phyloP scores from a whole-genome alignment of 73 alveolate genomes.

The Uronychia binucleata region DNA sequence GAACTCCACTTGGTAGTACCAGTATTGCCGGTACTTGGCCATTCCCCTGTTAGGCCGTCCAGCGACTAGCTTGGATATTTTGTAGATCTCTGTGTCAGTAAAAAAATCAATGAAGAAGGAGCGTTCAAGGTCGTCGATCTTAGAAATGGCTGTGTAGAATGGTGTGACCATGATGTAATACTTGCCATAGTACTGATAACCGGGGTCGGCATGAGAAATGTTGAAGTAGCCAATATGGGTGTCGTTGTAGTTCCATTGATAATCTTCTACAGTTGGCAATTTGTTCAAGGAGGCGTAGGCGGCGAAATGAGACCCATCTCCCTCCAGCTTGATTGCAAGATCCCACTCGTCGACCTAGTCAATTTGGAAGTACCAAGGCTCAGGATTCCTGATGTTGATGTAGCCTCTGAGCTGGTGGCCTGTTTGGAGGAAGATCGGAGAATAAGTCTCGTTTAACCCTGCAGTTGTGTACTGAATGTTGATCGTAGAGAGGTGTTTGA shows the following conservation, averaged over 20 bases:
- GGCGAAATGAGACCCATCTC: background rate
- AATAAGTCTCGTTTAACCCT: background rate
- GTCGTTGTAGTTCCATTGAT: background rate
- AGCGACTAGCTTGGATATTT: background rate
- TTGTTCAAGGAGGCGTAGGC: background rate
- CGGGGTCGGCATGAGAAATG: background rate
- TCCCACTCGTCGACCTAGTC: background rate
- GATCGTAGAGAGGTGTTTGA: background rate
- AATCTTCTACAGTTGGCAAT: background rate
- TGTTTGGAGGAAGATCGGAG: background rate
- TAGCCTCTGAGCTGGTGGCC: background rate
- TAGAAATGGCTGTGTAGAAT: background rate
- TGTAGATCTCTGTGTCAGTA: background rate
- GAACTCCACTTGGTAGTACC: background rate
- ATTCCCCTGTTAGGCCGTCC: background rate
- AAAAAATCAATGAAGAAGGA: background rate
- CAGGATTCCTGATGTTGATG: background rate
- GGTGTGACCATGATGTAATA: background rate
- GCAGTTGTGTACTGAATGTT: background rate
- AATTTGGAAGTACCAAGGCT: background rate
- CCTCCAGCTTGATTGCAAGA: background rate
- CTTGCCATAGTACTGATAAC: background rate
- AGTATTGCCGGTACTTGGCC: background rate
- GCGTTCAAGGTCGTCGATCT: background rate
- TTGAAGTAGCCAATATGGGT: background rate